Conservation (phyloP, 2,329 filamentous ascomycete species). For the Paracoccidioides lutzii region DNA sequence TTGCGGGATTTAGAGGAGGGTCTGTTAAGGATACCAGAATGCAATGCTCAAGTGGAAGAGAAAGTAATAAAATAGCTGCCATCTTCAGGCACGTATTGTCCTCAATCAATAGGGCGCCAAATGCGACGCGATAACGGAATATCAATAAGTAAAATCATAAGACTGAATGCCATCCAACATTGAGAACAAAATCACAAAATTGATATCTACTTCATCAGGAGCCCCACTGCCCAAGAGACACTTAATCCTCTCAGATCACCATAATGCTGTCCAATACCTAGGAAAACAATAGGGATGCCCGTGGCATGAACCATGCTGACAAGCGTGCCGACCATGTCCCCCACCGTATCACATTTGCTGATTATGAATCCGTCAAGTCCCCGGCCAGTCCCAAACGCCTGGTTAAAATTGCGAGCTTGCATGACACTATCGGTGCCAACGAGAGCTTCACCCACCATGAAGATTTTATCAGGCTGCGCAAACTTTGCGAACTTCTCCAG, state of each 20-base stretch:
- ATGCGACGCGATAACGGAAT: not conserved
- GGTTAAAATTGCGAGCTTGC: slow-evolving; percentile 93
- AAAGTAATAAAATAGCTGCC: no score
- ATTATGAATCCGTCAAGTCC: slow-evolving; percentile 94
- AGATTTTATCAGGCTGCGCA: slow-evolving; percentile 90
- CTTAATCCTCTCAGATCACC: slow-evolving; percentile 51
- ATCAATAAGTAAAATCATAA: not conserved
- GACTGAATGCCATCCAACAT: not conserved
- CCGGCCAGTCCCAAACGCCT: slow-evolving; percentile 69
- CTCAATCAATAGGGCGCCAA: no score
- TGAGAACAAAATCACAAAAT: not conserved
- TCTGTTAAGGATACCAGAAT: no score
- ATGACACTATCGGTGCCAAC: slow-evolving; percentile 93
- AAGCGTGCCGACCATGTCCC: slow-evolving; percentile 94
- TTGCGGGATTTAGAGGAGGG: no score
- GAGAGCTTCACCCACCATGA: slow-evolving; percentile 90
- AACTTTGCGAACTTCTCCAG: slow-evolving; percentile 96
- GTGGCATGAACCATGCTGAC: slow-evolving; percentile 97
- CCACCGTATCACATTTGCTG: slow-evolving; percentile 95
- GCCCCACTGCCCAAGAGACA: slow-evolving; percentile 49
- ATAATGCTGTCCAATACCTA: slow-evolving; percentile 61
- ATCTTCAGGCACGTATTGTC: no score
- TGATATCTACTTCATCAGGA: slow-evolving; percentile 40
- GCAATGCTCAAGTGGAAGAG: no score
- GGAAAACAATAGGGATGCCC: slow-evolving; percentile 86